Evolutionary conservation across 1,284 basidiomycete genomes (phyloP).

Genomic region (Microbotryum violaceum): DNA sequence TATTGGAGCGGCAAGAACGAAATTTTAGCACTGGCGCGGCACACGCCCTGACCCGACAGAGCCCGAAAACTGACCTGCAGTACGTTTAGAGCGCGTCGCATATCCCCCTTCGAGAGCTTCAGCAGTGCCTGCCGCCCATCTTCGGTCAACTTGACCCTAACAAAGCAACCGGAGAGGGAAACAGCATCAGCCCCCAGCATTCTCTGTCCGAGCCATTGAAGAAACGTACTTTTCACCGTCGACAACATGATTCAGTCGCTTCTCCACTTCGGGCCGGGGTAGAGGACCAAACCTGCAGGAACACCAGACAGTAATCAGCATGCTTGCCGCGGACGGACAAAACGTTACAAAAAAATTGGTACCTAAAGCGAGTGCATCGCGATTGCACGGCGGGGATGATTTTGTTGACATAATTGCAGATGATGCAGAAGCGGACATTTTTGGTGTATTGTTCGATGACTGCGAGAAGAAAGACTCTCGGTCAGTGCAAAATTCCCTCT

Average conservation of each 20-base stretch:
- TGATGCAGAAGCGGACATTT: slow-evolving; percentile 98
- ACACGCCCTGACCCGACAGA: not conserved
- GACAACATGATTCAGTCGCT: slow-evolving; percentile 68
- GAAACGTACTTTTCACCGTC: slow-evolving; percentile 68
- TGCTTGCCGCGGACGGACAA: too few species aligned
- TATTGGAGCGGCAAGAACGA: not conserved
- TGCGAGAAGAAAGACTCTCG: slow-evolving; percentile 27
- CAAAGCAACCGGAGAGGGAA: not conserved
- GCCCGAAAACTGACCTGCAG: slow-evolving; percentile 53
- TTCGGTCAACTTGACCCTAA: slow-evolving; percentile 73
- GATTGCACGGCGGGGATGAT: slow-evolving; percentile 98
- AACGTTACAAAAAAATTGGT: too few species aligned
- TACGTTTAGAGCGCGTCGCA: slow-evolving; percentile 93
- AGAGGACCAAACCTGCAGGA: slow-evolving; percentile 73
- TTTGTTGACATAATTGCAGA: slow-evolving; percentile 99
- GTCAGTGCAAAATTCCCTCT: not conserved
- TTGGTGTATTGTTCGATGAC: slow-evolving; percentile 98
- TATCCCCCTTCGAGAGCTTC: slow-evolving; percentile 90
- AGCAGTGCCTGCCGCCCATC: slow-evolving; percentile 84
- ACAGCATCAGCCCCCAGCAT: not conserved
- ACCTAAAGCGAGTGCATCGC: slow-evolving; percentile 83
- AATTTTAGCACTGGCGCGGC: too few species aligned
- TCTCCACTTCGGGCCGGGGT: slow-evolving; percentile 76
- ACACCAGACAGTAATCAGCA: not conserved
- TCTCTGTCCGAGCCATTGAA: not conserved